Conservation (phyloP, 2,329 filamentous ascomycete genomes). For the Purpureocillium takamizusanense region DNA sequence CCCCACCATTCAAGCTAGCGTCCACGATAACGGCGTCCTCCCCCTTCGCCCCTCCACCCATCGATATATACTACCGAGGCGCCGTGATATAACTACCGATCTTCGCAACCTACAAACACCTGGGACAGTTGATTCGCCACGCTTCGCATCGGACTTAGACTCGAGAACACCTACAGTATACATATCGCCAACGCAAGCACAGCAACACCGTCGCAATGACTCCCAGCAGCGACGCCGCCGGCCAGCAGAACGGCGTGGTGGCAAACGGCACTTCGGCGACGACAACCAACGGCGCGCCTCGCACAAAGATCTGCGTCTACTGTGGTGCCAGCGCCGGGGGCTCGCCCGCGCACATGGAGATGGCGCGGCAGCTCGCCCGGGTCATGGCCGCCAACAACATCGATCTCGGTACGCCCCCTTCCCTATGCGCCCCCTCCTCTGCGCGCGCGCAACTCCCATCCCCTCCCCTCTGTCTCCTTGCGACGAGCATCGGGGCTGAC, state of each 20-base stretch:
- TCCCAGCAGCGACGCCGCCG: constrained; percentile 4
- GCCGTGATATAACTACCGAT: too few species aligned
- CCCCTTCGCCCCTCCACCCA: too few species aligned
- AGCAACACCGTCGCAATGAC: constrained; percentile 9
- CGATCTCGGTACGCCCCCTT: constrained; percentile 47
- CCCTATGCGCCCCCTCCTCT: background rate
- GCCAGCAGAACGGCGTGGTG: constrained; percentile 13
- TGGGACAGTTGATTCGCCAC: too few species aligned
- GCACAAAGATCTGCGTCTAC: constrained; percentile 81
- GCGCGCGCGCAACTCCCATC: background rate
- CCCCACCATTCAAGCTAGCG: too few species aligned
- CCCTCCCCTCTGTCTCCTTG: too few species aligned
- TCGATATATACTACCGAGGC: too few species aligned
- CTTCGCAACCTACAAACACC: too few species aligned
- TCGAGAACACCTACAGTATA: too few species aligned
- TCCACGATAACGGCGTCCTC: too few species aligned
- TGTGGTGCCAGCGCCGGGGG: constrained; percentile 75
- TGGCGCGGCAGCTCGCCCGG: constrained; percentile 66
- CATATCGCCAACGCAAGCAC: too few species aligned
- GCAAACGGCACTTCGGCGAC: constrained; percentile 10
- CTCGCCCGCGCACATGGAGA: constrained; percentile 64
- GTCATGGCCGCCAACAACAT: constrained; percentile 70
- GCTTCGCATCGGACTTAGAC: too few species aligned
- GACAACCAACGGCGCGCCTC: constrained; percentile 21
- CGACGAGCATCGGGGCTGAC: too few species aligned